These are phyloP conservation scores for Podaxis pistillaris DNA, from an alignment of 768 basidiomycete genomes.

Conservation along the genomic window DNA sequence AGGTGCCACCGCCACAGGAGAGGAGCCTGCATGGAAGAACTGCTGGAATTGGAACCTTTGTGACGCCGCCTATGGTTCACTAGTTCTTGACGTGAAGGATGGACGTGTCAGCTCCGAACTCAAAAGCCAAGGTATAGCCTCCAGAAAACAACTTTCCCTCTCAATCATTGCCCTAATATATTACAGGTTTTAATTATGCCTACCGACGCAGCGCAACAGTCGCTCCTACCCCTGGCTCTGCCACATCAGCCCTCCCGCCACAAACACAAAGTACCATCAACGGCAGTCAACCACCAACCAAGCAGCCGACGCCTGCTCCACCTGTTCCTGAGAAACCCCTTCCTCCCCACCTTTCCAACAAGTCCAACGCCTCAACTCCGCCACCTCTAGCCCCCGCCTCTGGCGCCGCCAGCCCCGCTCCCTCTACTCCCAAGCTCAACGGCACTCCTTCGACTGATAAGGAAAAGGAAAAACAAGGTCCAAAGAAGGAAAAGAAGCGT, in stretches of 20 bases:
- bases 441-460: constrained; percentile 41
- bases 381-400: constrained; percentile 32
- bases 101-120: constrained; percentile 90
- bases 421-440: constrained; percentile 38
- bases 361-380: constrained; percentile 32
- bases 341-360: constrained; percentile 32
- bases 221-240: constrained; percentile 57
- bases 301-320: constrained; percentile 33
- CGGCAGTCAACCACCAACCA: constrained; percentile 35
- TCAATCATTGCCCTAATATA: constrained; percentile 2
- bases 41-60: constrained; percentile 99
- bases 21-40: constrained; percentile 97
- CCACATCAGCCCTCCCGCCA: constrained; percentile 48
- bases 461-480: constrained; percentile 58
- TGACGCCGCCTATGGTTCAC: constrained; percentile 89
- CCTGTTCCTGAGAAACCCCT: constrained; percentile 27
- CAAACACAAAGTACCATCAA: constrained; percentile 28
- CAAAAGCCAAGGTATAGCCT: constrained; percentile 77
- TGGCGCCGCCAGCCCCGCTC: constrained; percentile 31
- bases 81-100: constrained; percentile 88
- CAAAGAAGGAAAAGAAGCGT: constrained; percentile 61
- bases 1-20: constrained; percentile 54
- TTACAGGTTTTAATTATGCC: constrained; percentile 90
- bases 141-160: not conserved
- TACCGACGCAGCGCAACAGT: constrained; percentile 76